Percentiles rank a stretch among this genome's conserved stretches.
These are phyloP conservation scores for Gossypium arboreum DNA, from an alignment of 345 rosid species.

Conservation along the genomic window DNA sequence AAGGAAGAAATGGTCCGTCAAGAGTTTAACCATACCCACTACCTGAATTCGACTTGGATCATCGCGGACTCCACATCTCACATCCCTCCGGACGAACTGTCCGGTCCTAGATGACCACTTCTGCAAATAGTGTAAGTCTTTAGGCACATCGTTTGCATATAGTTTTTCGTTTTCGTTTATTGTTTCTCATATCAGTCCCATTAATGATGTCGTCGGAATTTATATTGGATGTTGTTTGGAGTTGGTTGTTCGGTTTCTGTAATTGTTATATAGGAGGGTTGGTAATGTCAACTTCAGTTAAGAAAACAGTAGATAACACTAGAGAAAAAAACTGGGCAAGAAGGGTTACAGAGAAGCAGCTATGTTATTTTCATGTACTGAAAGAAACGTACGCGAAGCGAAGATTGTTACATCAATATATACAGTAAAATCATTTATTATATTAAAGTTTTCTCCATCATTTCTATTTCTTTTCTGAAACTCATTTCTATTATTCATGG, in stretches of 20 bases:
- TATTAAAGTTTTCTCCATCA: neutral
- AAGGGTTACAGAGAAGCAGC: neutral
- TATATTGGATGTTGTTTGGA: constrained; percentile 12
- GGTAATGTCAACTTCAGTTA: neutral
- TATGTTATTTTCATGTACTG: constrained; percentile 24
- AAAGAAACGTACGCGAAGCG: constrained; percentile 12
- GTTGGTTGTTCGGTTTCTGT: constrained; percentile 18
- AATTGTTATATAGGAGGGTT: constrained; percentile 28
- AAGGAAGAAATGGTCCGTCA: constrained; percentile 70
- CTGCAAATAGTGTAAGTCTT: neutral
- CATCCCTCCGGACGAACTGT: constrained; percentile 61
- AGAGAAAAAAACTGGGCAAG: constrained; percentile 8
- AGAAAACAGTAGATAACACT: constrained; percentile 23
- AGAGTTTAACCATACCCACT: constrained; percentile 35
- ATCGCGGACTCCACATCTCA: constrained; percentile 53
- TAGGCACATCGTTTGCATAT: constrained; percentile 37
- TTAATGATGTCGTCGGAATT: neutral
- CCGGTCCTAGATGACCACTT: constrained; percentile 76
- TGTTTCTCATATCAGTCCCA: neutral
- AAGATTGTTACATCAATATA: constrained; percentile 28
- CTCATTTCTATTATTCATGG: too few relatives aligned
- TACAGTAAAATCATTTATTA: neutral
- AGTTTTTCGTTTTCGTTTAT: constrained; percentile 1
- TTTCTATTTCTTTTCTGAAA: neutral
- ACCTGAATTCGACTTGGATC: constrained; percentile 45